Percentiles rank a stretch among this genome's conserved stretches.
These are phyloP conservation scores for Ganoderma meredithae DNA, from an alignment of 1,284 basidiomycete species.

Conservation along the genomic window DNA sequence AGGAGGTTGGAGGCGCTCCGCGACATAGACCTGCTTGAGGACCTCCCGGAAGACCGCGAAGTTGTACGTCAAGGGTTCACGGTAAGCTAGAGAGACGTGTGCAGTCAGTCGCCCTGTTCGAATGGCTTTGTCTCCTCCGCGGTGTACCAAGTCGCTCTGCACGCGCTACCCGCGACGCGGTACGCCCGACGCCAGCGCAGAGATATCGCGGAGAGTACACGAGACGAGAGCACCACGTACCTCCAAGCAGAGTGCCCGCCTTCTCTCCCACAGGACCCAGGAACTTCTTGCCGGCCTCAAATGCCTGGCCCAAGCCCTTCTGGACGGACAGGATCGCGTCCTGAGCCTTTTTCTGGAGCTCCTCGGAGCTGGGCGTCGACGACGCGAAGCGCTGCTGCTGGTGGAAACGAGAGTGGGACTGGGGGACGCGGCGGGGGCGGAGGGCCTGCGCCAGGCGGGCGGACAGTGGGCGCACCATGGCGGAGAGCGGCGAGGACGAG, in stretches of 20 bases:
- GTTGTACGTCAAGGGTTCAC: slow-evolving; percentile 86
- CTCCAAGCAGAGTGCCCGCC: slow-evolving; percentile 67
- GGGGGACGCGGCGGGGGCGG: slow-evolving; percentile 37
- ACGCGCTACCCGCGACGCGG: not conserved
- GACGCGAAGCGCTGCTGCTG: slow-evolving; percentile 41
- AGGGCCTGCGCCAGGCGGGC: slow-evolving; percentile 41
- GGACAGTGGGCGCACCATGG: slow-evolving; percentile 40
- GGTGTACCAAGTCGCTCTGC: no score
- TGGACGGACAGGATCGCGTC: slow-evolving; percentile 67
- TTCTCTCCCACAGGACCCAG: slow-evolving; percentile 68
- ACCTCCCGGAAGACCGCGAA: slow-evolving; percentile 85
- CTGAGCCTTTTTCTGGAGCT: slow-evolving; percentile 72
- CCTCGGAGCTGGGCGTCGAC: slow-evolving; percentile 42
- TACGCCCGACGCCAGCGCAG: not conserved
- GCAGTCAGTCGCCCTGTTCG: not conserved
- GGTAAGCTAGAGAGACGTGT: slow-evolving; percentile 66
- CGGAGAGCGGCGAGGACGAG: slow-evolving; percentile 31
- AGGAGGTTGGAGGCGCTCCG: slow-evolving; percentile 89
- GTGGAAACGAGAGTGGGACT: slow-evolving; percentile 29
- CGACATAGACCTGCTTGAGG: slow-evolving; percentile 90
- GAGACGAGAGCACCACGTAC: slow-evolving; percentile 51
- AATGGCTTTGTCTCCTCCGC: not conserved
- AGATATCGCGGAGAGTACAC: slow-evolving; percentile 1
- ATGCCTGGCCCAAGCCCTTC: slow-evolving; percentile 60
- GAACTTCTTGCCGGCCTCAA: slow-evolving; percentile 59